Evolutionary conservation across 1,139 yeast species (phyloP).

Genomic region (Petasospora rhodanensis): DNA sequence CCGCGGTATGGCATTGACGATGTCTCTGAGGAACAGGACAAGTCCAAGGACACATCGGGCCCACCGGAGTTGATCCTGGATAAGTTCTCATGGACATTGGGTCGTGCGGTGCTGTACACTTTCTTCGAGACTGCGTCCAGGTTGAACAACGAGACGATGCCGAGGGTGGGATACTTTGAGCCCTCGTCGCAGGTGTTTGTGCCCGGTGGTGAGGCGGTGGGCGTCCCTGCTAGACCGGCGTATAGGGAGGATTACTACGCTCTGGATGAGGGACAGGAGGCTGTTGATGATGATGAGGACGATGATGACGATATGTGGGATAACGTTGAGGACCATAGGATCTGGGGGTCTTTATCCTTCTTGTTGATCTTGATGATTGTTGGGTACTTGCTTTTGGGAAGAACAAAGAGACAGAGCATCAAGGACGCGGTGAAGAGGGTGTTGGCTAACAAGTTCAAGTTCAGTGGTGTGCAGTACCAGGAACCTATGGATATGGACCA

Average conservation of each 20-base stretch:
- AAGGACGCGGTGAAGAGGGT: slow-evolving; percentile 17
- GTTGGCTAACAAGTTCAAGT: slow-evolving; percentile 9
- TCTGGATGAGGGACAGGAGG: too few relatives aligned
- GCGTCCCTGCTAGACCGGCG: slow-evolving; percentile 41
- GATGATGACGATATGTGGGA: slow-evolving; percentile 29
- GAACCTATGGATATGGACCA: slow-evolving; percentile 5
- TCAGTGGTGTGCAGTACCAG: slow-evolving; percentile 3
- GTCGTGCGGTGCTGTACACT: slow-evolving; percentile 67
- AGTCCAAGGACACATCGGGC: not conserved
- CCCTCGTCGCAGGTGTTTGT: slow-evolving; percentile 47
- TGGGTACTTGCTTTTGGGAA: slow-evolving; percentile 47
- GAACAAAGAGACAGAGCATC: slow-evolving; percentile 27
- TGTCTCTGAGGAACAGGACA: slow-evolving; percentile 1
- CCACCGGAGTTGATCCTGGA: slow-evolving; percentile 47
- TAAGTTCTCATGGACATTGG: slow-evolving; percentile 80
- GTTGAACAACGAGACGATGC: slow-evolving; percentile 9
- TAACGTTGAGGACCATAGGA: slow-evolving; percentile 42
- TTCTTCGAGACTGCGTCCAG: slow-evolving; percentile 30
- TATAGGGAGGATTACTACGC: slow-evolving; percentile 29
- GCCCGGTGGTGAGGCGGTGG: slow-evolving; percentile 50
- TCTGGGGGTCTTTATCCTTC: slow-evolving; percentile 53
- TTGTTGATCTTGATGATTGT: slow-evolving; percentile 38
- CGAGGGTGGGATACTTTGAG: slow-evolving; percentile 41
- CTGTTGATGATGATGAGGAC: slow-evolving; percentile 25
- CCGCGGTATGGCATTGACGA: slow-evolving; percentile 52